A percentile compares a stretch with the other conserved stretches of the same genome.
Evolutionary conservation across 2,329 filamentous ascomycete genomes (phyloP).

Genomic region (Colletotrichum gloeosporioides): DNA sequence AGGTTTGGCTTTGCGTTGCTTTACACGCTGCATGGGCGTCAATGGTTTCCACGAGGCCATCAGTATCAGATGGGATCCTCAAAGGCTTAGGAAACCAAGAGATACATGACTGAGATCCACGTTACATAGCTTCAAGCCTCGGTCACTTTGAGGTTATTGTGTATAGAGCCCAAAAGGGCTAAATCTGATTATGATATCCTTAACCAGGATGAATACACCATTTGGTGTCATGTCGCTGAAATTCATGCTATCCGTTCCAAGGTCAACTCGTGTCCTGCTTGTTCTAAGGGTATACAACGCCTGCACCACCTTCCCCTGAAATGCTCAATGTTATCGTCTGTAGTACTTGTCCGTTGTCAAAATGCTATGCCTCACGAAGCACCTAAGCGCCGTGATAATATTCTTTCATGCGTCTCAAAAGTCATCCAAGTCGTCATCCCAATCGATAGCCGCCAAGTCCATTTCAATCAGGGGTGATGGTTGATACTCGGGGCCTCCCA

Average conservation of each 20-base stretch:
- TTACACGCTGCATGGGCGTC: neutral
- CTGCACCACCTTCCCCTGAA: neutral
- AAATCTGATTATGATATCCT: neutral
- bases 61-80: neutral
- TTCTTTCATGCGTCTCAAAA: constrained; percentile 2
- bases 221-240: neutral
- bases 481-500: neutral
- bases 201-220: neutral
- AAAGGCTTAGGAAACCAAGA: neutral
- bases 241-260: neutral
- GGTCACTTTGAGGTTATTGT: neutral
- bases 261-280: neutral
- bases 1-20: constrained; percentile 12
- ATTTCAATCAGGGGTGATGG: neutral
- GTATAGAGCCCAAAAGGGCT: neutral
- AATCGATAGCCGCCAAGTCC: constrained; percentile 14
- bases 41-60: neutral
- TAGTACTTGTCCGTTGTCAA: neutral
- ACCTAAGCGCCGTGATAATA: neutral
- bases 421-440: constrained; percentile 20
- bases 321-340: neutral
- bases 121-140: neutral
- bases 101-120: neutral
- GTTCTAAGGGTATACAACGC: constrained; percentile 1
- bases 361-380: neutral